Evolutionary conservation across 1,284 basidiomycete species (phyloP).

Genomic region (Volvariella surrecta): DNA sequence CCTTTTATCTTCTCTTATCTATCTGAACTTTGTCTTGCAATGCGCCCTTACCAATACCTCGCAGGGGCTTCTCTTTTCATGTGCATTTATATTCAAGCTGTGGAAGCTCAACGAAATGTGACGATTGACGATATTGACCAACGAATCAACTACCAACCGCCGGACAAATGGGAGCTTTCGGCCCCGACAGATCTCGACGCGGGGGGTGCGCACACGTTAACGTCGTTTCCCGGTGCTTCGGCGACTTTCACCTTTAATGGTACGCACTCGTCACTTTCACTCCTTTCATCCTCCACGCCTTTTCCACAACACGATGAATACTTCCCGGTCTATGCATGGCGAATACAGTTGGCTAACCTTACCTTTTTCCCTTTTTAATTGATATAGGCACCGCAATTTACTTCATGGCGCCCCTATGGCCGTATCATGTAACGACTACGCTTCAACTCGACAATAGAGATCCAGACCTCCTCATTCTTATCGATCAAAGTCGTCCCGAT

Average conservation of each 20-base stretch:
- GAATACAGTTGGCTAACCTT: too few relatives aligned
- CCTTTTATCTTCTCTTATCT: too few relatives aligned
- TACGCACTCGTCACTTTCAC: slow-evolving; percentile 7
- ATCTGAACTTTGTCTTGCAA: too few relatives aligned
- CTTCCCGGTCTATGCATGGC: too few relatives aligned
- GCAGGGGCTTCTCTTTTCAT: too few relatives aligned
- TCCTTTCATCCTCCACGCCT: too few relatives aligned
- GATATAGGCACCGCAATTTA: slow-evolving; percentile 28
- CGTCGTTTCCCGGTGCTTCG: slow-evolving; percentile 15
- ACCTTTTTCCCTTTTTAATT: background rate
- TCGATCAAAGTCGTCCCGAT: slow-evolving; percentile 22
- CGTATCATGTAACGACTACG: slow-evolving; percentile 27
- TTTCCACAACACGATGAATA: too few relatives aligned
- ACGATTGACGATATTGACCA: slow-evolving; percentile 10
- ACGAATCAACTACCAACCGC: background rate
- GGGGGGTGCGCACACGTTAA: slow-evolving; percentile 21
- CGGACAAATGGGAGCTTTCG: slow-evolving; percentile 14
- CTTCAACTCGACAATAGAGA: slow-evolving; percentile 24
- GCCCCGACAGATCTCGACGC: slow-evolving; percentile 14
- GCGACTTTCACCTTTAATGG: slow-evolving; percentile 23
- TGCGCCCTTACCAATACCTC: too few relatives aligned
- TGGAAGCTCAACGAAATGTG: slow-evolving; percentile 6
- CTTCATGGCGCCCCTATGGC: slow-evolving; percentile 29
- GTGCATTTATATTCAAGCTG: background rate
- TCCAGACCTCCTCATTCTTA: slow-evolving; percentile 21